These are phyloP conservation scores for Chaetomium strumarium DNA, from an alignment of 2,329 filamentous ascomycete genomes.

Conservation along the genomic window DNA sequence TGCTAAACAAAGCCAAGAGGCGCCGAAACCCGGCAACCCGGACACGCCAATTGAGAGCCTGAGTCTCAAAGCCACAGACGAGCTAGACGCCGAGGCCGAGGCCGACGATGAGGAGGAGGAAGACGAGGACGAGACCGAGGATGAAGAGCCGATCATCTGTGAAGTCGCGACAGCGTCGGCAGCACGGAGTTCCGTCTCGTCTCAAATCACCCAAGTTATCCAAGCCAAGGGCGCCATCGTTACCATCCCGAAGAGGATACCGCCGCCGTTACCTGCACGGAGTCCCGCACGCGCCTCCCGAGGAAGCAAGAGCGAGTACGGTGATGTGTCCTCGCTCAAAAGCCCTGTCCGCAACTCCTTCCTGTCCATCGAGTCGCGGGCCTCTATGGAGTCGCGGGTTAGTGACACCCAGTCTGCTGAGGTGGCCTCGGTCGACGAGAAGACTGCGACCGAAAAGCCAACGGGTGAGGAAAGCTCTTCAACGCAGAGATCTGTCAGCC, in stretches of 20 bases:
- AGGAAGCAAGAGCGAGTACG: slow-evolving; percentile 50
- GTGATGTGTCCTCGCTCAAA: slow-evolving; percentile 49
- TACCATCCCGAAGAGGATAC: slow-evolving; percentile 72
- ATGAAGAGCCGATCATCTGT: slow-evolving; percentile 63
- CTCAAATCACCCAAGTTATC: slow-evolving; percentile 62
- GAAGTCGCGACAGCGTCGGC: slow-evolving; percentile 56
- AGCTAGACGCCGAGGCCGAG: slow-evolving; percentile 36
- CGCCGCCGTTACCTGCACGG: slow-evolving; percentile 70
- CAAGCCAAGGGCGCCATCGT: slow-evolving; percentile 72
- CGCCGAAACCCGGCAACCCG: slow-evolving; percentile 23
- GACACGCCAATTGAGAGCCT: slow-evolving; percentile 23
- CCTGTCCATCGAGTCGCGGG: slow-evolving; percentile 24
- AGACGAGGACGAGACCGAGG: slow-evolving; percentile 45
- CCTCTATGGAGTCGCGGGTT: slow-evolving; percentile 20
- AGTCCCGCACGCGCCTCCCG: slow-evolving; percentile 62
- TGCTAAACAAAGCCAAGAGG: not conserved
- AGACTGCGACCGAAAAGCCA: slow-evolving; percentile 2
- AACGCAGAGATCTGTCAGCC: slow-evolving; percentile 12
- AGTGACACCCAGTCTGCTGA: slow-evolving; percentile 7
- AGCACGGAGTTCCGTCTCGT: slow-evolving; percentile 52
- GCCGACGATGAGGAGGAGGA: slow-evolving; percentile 39
- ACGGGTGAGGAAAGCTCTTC: not conserved
- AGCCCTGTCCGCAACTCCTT: slow-evolving; percentile 50
- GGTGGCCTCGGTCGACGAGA: slow-evolving; percentile 8
- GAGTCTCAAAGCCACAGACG: slow-evolving; percentile 25